Evolutionary conservation across 129 eudicot genomes (phyloP), one percentile per base, ranked within the genome.

Genomic region (Helichrysum umbraculigerum): DNA sequence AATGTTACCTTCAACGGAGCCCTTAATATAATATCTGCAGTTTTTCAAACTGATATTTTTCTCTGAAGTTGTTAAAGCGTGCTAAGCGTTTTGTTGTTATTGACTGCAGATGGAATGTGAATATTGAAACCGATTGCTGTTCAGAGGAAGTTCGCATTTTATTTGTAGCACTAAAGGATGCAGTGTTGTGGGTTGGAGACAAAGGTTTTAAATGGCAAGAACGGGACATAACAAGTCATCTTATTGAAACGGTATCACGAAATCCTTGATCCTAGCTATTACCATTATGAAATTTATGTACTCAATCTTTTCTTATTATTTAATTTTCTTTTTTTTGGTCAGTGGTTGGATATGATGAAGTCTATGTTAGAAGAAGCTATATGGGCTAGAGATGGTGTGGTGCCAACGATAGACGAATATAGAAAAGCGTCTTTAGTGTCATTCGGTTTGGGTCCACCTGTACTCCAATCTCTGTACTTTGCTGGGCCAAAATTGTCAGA

Each of bases 391-490:
- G 86, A 85, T 9, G 79, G 19, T 37, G 71, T 28, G 1, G 73
- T 84, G 62, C 96, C 96, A 37, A 79, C 91, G 69, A 67, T 91
- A 76, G 89, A 79, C 14, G 96, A 94, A 63, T 94, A 94, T 74
- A 84, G 91, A 90, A 75, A 70, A 81, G 89, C 78, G 61, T 96
- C 84, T 71, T 86, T 76, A 42, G 83, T 94, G 39, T 94, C 99
- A 47, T 87, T 89, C 74, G 99, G 90, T 16, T 73, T 94, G 70
- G 99, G 99, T 33, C 97, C 99, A 17, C 89, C 87, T 50, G 85
- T 89, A 42, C 89, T 89, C 28, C 90, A 96, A 3, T 71, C 93
- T 28, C 86, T 89, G 39, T 92, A 89, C 76, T 72, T 87, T 3
- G 66, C 85, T 3, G 96, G 88, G 39, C 96, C 91, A 14, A 81